Evolutionary conservation across 441 rosid species (phyloP), one percentile per base, ranked within the genome.

Genomic region (Daphne laureola): DNA sequence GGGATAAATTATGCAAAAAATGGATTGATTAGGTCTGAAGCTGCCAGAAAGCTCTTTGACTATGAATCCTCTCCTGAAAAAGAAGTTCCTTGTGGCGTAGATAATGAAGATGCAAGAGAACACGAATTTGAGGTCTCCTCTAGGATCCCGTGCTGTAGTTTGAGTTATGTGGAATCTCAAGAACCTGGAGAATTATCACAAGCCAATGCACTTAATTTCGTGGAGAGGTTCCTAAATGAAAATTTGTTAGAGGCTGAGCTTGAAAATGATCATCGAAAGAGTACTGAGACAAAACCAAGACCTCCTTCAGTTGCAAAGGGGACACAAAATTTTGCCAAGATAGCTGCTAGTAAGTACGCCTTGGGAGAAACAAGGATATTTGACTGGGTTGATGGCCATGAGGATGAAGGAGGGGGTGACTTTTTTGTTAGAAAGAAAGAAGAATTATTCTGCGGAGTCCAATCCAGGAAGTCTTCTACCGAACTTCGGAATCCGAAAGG

Each of bases 341-440:
- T 74, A 64, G 55, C 65, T 50, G 75, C 46, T 67, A 61, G 47
- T 62, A 75, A 66, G 63, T 62, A 49, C 41, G 54, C 48, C 41
- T 38, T 45, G 54, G 57, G 46, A 52, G 72, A 61, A 71, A 54
- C 64, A 21, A 21, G 66, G 65, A 50, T 67, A 45, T 92, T 82
- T 67, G 85, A 92, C 55, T 89, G 96, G 95, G 88, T 89, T 81
- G 91, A 89, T 65, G 62, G 35, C 41, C 68, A 17, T 6, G 98
- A 92, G 74, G 96, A 92, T 73, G 98, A 89, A 59, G 85, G 94
- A 54, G 98, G 97, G 7, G 98, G 96, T 56, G 94, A 84, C 57
- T 48, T 92, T 25, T 84, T 65, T 59, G 41, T 78, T 63, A 73
- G 89, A 75, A 79, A 73, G 76, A 88, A 75, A 71, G 79, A 79